phyloP scores from a whole-genome alignment of 176 grass and related monocot genomes.

The Typha latifolia region DNA sequence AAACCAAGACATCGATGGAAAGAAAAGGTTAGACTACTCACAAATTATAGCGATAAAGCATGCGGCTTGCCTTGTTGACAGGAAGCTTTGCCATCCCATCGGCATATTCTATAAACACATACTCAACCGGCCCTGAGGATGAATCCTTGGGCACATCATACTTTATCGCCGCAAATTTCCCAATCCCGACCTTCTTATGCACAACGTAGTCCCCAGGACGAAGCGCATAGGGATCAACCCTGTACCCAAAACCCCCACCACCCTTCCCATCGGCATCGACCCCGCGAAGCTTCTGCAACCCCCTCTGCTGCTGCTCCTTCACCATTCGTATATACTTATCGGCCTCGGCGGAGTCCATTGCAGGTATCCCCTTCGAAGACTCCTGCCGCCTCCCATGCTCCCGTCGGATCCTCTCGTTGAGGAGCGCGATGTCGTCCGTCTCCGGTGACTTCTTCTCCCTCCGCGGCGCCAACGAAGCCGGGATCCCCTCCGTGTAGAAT shows the following conservation, averaged over 20 bases:
- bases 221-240: slow-evolving; percentile 68
- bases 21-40: slow-evolving; percentile 22
- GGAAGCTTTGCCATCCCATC: slow-evolving; percentile 94
- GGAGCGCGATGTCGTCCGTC: slow-evolving; percentile 47
- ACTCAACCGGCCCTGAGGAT: slow-evolving; percentile 30
- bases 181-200: slow-evolving; percentile 92
- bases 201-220: slow-evolving; percentile 76
- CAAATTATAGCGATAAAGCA: slow-evolving; percentile 97
- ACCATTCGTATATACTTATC: slow-evolving; percentile 49
- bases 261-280: slow-evolving; percentile 11
- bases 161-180: slow-evolving; percentile 75
- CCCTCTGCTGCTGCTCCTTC: slow-evolving; percentile 22
- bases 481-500: slow-evolving; percentile 23
- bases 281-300: slow-evolving; percentile 14
- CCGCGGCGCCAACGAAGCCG: neutral
- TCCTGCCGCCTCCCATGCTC: slow-evolving; percentile 34
- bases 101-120: slow-evolving; percentile 79
- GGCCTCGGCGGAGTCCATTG: slow-evolving; percentile 48
- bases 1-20: neutral
- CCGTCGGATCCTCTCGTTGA: slow-evolving; percentile 57
- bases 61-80: slow-evolving; percentile 58
- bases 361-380: neutral
- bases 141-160: slow-evolving; percentile 37
- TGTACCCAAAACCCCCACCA: slow-evolving; percentile 60
- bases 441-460: slow-evolving; percentile 8